Percentiles rank a stretch among this genome's conserved stretches.
Evolutionary conservation across 2,329 filamentous ascomycete species (phyloP).

Genomic region (Fusarium poae): DNA sequence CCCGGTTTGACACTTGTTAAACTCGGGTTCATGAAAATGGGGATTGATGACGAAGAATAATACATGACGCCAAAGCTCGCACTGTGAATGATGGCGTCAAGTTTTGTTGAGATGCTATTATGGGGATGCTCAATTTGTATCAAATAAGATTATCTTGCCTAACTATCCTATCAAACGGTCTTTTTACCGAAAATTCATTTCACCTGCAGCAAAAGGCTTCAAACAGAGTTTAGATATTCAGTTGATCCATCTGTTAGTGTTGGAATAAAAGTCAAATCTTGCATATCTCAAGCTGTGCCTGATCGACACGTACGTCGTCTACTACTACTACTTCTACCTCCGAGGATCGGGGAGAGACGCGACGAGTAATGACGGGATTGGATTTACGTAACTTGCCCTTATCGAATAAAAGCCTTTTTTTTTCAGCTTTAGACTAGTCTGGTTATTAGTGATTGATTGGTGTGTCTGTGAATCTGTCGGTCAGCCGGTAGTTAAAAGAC

Average conservation of each 20-base stretch:
- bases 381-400: constrained; percentile 28
- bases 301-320: constrained; percentile 25
- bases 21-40: constrained; percentile 15
- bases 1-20: constrained; percentile 18
- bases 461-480: constrained; percentile 16
- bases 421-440: constrained; percentile 9
- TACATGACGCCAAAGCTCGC: constrained; percentile 2
- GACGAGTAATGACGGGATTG: constrained; percentile 29
- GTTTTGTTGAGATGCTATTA: constrained; percentile 23
- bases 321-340: constrained; percentile 4
- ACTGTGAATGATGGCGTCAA: constrained; percentile 28
- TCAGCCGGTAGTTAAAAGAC: constrained; percentile 16
- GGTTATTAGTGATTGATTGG: not conserved
- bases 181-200: not conserved
- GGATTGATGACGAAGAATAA: constrained; percentile 20
- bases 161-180: constrained; percentile 7
- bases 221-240: not conserved
- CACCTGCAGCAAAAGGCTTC: constrained; percentile 3
- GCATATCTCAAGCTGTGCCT: constrained; percentile 31
- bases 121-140: not conserved
- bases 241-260: not conserved
- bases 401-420: constrained; percentile 21
- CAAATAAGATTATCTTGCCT: constrained; percentile 3
- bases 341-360: constrained; percentile 17
- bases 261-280: constrained; percentile 21